Base-by-base conservation (phyloP, 2,329 filamentous ascomycete genomes). In the Epichloe bromicola region DNA sequence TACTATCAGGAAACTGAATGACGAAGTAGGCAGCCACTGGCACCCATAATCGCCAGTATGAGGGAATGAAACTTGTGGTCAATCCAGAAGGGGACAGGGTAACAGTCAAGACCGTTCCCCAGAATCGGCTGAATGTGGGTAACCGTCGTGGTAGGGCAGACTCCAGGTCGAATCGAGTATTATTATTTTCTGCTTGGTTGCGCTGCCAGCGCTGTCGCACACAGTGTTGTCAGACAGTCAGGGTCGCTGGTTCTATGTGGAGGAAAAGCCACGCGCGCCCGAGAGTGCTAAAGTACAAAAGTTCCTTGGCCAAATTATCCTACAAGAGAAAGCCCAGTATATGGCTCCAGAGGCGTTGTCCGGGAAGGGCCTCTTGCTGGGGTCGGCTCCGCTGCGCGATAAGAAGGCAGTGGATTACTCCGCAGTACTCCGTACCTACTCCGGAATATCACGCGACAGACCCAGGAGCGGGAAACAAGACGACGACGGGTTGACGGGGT, bases 241-340 rank as follows among this genome's bases (percentile, higher is more conserved):
- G 36, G 45, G 46, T 46, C 42, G 52, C 38, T 55, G 39, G 47
- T 23, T 48, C 55, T 55, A 17, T 56, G 44, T 50, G 60, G 56
- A 59, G 55, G 61, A 60, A 65, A 66, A 66, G 65, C 59, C 60
- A 62, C 61, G 58, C 56, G 62, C 56, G 62, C 57, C 60, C 59
- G 60, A 60, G 60, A 63, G 60, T 56, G 58, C 60, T 60, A 50
- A 37, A 50, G 60, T 63, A 65, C 66, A 68, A 68, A 68, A 69
- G 66, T 68, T 65, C 65, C 66, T 55, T 67, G 60, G 65, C 61
- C 60, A 63, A 66, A 59, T 48, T 63, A 65, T 58, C 63, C 63
- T 50, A 58, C 59, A 61, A 61, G 57, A 66, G 64, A 59, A 67
- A 65, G 59, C 64, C 58, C 62, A 62, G 60, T 59, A 61, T 53